Base-by-base conservation (phyloP, 2,329 filamentous ascomycete species). In the Colletotrichum sp. region DNA sequence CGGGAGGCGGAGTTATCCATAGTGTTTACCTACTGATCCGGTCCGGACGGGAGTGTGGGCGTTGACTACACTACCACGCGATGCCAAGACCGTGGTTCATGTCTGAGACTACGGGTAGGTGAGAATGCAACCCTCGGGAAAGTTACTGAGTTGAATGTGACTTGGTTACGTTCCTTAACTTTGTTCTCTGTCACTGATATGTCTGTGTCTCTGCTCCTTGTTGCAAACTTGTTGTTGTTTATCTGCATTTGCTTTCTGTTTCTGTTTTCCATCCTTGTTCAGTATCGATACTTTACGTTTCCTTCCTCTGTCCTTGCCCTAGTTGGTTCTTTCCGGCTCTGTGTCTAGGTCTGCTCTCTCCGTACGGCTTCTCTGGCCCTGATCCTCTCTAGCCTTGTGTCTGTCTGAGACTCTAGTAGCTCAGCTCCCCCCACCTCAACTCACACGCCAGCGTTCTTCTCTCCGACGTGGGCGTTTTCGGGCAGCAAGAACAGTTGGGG, bases 391-490 rank as follows among this genome's bases (percentile, higher is more conserved):
- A 3, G 18, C 18, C 18, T 6, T 48, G 38, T 18, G 2, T 36
- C 6, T 43, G 8, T 18, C 36, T 18, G 8, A 5, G 36, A 18
- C 18, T 43, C 38, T 10, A 43, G 8, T 3, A n/a, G 18, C 8
- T 1, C 38, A 43, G 16, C 18, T 43, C 5, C 38, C 3, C 18
- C 38, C 13, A 2, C 34, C 18, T 48, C 9, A n/a, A 0, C 43
- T 48, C 1, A 3, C 1, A 6, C 3, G 18, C 5, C 43, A 48
- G 3, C 43, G 1, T 48, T 48, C 43, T 48, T 48, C 43, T 21
- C 3, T n/a, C n/a, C 43, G 43, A 48, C 1, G 2, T 48, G n/a
- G n/a, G 43, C n/a, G 0, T 1, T 21, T 2, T 13, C 2, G 43
- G 43, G 43, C 43, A 48, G n/a, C 43, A 48, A 1, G 10, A 1